Evolutionary conservation across 78 protist genomes (phyloP), one percentile per base, ranked within the genome.

Genomic region (Dictyostelium capitatum): DNA sequence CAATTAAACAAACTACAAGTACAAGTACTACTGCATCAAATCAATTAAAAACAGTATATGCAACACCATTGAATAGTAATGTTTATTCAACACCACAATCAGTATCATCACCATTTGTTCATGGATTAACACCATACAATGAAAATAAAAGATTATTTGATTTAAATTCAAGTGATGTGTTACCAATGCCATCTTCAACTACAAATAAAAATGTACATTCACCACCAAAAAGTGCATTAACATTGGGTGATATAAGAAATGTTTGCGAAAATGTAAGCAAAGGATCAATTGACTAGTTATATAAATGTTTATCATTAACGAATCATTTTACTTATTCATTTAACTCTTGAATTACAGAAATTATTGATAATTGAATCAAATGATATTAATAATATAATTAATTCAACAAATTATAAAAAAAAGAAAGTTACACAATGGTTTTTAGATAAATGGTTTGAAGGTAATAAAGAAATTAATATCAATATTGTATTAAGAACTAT

Each of bases 361-460:
- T 74, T 84, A 4, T 37, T 54, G n/a, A 2, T 3, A 5, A 11
- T 72, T 32, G 57, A 23, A 25, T 3, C 19, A 4, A 53, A 74
- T 0, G 7, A 54, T 46, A 47, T 85, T 0, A 25, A 64, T 17
- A 37, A 7, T 20, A 77, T 85, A 4, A 48, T 46, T 7, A 6
- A 37, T 10, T 53, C 25, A 25, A 57, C 82, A 53, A 32, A 57
- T 30, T 19, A 57, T 6, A 85, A 46, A 32, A 85, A 48, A 41
- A 43, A 65, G 28, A 15, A 15, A n/a, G 92, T 77, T 32, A 23
- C 73, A 10, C 77, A 77, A 54, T 85, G 92, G 92, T 85, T 85
- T 32, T n/a, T 25, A 4, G 14, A 4, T 20, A 11, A 85, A 23
- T 74, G 82, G 92, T 85, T 85, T 50, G 62, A 57, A 3, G 30